These are phyloP conservation scores for Leccinum broughii DNA, from an alignment of 768 basidiomycete genomes.

Conservation along the genomic window DNA sequence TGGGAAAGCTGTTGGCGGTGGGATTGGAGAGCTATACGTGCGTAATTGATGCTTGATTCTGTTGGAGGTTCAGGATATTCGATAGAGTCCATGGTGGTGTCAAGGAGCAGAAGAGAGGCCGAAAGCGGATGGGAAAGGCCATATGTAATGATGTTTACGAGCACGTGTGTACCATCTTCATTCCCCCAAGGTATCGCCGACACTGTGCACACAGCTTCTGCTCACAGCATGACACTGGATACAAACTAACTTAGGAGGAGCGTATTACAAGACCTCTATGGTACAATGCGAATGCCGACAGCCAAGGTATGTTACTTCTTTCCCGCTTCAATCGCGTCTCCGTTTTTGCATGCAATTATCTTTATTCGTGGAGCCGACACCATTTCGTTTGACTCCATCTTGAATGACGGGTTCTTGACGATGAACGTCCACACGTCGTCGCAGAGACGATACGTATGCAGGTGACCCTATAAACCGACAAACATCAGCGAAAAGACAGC, in stretches of 20 bases:
- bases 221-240: conserved; percentile 16
- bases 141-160: conserved; percentile 6
- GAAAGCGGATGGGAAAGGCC: conserved; percentile 25
- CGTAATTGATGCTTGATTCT: conserved; percentile 48
- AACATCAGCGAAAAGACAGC: conserved; percentile 4
- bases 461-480: conserved; percentile 61
- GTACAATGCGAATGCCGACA: conserved; percentile 17
- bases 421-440: conserved; percentile 99
- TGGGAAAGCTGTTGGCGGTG: conserved; percentile 27
- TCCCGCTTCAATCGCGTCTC: conserved; percentile 79
- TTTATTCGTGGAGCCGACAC: conserved; percentile 80
- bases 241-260: not conserved
- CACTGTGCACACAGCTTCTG: not conserved
- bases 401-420: conserved; percentile 89
- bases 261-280: conserved; percentile 31
- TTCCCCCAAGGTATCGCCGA: not conserved
- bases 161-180: conserved; percentile 22
- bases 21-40: conserved; percentile 45
- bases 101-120: conserved; percentile 5
- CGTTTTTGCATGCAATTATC: conserved; percentile 98
- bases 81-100: conserved; percentile 30
- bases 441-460: conserved; percentile 89
- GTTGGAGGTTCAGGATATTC: conserved; percentile 62
- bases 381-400: conserved; percentile 90
- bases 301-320: conserved; percentile 57